Evolutionary conservation across 495 filamentous ascomycete species (phyloP).

Genomic region (Umbilicaria muhlenbergii): DNA sequence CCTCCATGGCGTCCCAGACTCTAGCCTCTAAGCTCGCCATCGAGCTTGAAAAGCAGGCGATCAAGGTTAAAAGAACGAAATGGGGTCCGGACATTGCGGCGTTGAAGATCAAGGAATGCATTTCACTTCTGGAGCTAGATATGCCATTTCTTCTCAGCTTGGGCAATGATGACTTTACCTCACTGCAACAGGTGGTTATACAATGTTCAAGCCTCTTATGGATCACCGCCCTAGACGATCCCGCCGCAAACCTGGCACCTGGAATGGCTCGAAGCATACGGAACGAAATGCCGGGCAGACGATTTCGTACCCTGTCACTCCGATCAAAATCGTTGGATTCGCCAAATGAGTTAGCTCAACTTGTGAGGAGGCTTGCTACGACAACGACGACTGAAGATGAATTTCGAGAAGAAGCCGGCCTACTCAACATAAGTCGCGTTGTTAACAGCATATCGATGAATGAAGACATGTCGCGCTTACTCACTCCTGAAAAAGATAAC

Average conservation of each 20-base stretch:
- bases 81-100: not conserved
- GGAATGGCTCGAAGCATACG: conserved; percentile 5
- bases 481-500: not conserved
- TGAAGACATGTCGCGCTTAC: not conserved
- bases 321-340: conserved; percentile 14
- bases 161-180: conserved; percentile 12
- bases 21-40: not conserved
- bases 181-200: conserved; percentile 18
- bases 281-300: conserved; percentile 4
- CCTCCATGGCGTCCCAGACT: not conserved
- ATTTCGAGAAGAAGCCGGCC: conserved; percentile 4
- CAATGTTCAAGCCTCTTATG: conserved; percentile 19
- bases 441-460: conserved; percentile 1
- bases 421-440: conserved; percentile 2
- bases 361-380: conserved; percentile 11
- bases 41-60: not conserved
- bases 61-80: not conserved
- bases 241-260: not conserved
- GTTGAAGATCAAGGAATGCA: conserved; percentile 5
- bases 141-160: conserved; percentile 20
- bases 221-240: conserved; percentile 19
- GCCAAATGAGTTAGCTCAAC: not conserved
- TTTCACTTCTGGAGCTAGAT: conserved; percentile 20
- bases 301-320: conserved; percentile 5
- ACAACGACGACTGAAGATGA: conserved; percentile 6